phyloP scores from a whole-genome alignment of 2,329 filamentous ascomycete genomes.

The Talaromyces pinophilus region DNA sequence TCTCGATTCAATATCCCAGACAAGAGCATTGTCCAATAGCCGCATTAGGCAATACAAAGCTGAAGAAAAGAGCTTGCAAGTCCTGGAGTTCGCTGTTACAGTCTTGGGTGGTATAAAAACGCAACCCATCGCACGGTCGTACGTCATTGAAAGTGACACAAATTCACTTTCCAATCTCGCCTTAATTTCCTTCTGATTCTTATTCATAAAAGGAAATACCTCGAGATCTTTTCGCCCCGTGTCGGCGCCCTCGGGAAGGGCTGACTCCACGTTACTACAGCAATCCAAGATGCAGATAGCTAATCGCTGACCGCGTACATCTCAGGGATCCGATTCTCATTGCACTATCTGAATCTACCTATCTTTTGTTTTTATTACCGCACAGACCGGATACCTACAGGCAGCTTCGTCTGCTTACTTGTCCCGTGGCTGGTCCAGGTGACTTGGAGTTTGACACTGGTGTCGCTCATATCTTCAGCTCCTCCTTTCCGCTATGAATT shows the following conservation, averaged over 20 bases:
- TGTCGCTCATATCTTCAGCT: constrained; percentile 34
- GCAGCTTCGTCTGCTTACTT: constrained; percentile 31
- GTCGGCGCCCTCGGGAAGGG: constrained; percentile 45
- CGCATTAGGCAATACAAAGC: neutral
- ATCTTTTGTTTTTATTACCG: constrained; percentile 24
- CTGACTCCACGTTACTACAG: constrained; percentile 41
- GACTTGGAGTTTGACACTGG: constrained; percentile 40
- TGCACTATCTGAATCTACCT: constrained; percentile 26
- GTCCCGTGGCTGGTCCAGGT: constrained; percentile 42
- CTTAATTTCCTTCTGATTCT: neutral
- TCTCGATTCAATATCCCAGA: neutral
- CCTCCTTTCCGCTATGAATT: constrained; percentile 39
- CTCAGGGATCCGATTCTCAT: constrained; percentile 44
- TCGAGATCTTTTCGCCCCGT: constrained; percentile 21
- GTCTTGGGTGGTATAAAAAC: constrained; percentile 13
- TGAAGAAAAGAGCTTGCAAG: constrained; percentile 1
- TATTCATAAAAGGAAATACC: neutral
- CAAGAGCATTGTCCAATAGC: neutral
- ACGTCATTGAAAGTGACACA: constrained; percentile 19
- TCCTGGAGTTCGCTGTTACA: constrained; percentile 4
- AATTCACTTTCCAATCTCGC: constrained; percentile 7
- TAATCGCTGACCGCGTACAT: constrained; percentile 39
- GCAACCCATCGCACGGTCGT: constrained; percentile 15
- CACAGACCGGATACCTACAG: constrained; percentile 21
- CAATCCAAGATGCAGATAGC: constrained; percentile 49